Evolutionary conservation across 164 flowering plant genomes (phyloP), one percentile per base, ranked within the genome.

Genomic region (Sedum album): DNA sequence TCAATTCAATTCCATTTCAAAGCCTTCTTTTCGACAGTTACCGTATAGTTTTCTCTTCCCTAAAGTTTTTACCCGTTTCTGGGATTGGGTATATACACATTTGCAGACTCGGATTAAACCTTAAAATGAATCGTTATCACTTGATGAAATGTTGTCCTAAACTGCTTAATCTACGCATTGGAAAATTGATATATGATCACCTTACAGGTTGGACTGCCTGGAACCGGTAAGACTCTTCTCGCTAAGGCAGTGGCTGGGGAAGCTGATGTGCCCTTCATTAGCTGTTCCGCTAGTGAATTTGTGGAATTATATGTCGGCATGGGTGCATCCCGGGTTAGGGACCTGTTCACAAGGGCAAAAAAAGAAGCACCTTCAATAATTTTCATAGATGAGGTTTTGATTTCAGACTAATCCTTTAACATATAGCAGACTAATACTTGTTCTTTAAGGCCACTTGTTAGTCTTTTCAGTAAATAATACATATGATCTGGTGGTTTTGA

Each of bases 211-310:
- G 99, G 99, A 73, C 97, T 87, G 75, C 99, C 99, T 48, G 99
- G 99, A 84, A 94, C 99, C 70, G 99, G 98, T 66, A 94, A 94
- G 82, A 94, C 98, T 71, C 91, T 94, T 76, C 76, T 94, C 68
- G 97, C 98, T 68, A 94, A 94, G 79, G 98, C 98, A 71, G 96
- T 91, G 68, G 97, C 98, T 72, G 98, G 98, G 69, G 98, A 94
- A 78, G 97, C 98, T 72, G 98, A 94, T 41, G 98, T 94, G 31
- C 98, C 98, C 4, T 94, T 94, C 63, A 89, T 94, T 71, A 91
- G 97, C 79, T 91, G 97, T 78, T 94, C 97, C 67, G 98, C 96
- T 13, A 91, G 97, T 84, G 98, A 94, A 76, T 94, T 94, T 74
- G 96, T 94, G 4, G 98, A 94, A 73, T 72, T 94, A 75, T 94